Base-by-base conservation (phyloP, 306 rosid genomes). In the Quercus ilex region DNA sequence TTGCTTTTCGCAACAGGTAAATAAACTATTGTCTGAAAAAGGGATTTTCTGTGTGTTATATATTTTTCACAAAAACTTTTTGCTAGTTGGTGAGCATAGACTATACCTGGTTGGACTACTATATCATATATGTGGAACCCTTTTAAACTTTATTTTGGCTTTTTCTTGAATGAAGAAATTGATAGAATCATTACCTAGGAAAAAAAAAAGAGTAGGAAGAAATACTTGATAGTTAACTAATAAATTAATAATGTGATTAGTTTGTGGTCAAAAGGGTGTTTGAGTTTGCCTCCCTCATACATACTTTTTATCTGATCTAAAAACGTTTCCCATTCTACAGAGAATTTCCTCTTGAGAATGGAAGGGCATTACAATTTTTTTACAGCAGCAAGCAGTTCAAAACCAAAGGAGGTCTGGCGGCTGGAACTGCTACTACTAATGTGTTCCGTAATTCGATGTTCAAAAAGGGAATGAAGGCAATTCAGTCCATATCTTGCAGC, bases 391-490 rank as follows among this genome's bases (percentile, higher is more conserved):
- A 87, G 87, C 92, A 80, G 75, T 79, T 91, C 83, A 78, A 88
- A 60, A 93, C 94, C 2, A 83, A 82, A 63, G 99, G 97, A 11
- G 99, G 98, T 46, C 77, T 93, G 20, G 78, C 81, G 5, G 94
- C 89, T 13, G 99, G 94, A 76, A 91, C 98, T 43, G 99, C 99
- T 4, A 96, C 99, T 9, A 91, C 98, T 5, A 88, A 93, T 21
- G 81, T 93, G n/a, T 93, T 77, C 83, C 84, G 92, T 3, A 73
- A 85, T 57, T 52, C 85, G 0, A 79, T 79, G 23, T 93, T 62
- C 84, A 89, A 78, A 15, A 21, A 2, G 2, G 28, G 85, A 3
- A 93, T 91, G 98, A 68, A 78, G 75, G 71, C 89, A 21, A 78
- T 93, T 55, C 90, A 85, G 26, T 84, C 94, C 9, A 89, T 71